Evolutionary conservation across 2,329 filamentous ascomycete species (phyloP), one percentile per base, ranked within the genome.

Genomic region (Colletotrichum ledebouriae): DNA sequence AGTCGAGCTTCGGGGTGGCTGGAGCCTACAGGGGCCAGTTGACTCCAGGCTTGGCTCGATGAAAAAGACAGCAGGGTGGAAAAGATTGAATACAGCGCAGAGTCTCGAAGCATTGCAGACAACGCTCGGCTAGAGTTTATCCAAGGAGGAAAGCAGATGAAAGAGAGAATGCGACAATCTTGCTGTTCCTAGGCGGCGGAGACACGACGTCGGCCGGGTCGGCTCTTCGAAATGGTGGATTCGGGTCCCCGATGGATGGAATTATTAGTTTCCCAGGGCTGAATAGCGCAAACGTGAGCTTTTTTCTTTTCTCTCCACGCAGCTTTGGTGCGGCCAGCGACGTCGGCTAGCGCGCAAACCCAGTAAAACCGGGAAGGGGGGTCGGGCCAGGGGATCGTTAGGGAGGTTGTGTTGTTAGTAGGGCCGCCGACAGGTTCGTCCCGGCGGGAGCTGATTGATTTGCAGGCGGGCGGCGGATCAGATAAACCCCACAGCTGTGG

Each of bases 401-500:
- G 29, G 29, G 1, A 29, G 7, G 6, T 29, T 7, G n/a, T 55
- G 25, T n/a, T 13, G 29, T 29, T n/a, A 25, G 15, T 12, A 50
- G 15, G 53, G 34, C 11, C 13, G 37, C 22, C 56, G 59, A 37
- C 59, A 34, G 59, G 59, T 37, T 22, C n/a, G 46, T 44, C 47
- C 59, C 59, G 22, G 47, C 52, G 52, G 49, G 13, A 52, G 47
- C 25, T 53, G 59, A 34, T 61, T 61, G 46, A 53, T 42, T 61
- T 29, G 55, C 39, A 62, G 47, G 47, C 49, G 50, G 47, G 25
- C 25, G 25, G 25, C 11, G 59, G 59, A 62, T 62, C 59, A 37
- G 53, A 59, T 59, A 46, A 55, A 46, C 46, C 44, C 33, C 46
- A 56, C 62, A 37, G 49, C 55, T 34, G 59, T 42, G 59, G 59